phyloP scores from a whole-genome alignment of 495 filamentous ascomycete genomes.

The Trichoderma reesei region DNA sequence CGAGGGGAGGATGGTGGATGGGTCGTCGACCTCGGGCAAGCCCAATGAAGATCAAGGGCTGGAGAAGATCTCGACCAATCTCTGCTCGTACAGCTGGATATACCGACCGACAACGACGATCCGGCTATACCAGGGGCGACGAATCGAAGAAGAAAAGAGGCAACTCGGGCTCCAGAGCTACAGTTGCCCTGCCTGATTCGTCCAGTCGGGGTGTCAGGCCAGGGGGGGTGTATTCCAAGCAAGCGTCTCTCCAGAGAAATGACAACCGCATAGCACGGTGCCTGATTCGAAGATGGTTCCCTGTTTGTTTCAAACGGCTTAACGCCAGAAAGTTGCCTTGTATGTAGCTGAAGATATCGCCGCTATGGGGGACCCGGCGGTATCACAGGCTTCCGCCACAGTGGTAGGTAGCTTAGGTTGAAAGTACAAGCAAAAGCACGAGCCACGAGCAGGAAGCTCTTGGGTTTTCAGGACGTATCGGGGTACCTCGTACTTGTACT shows the following conservation, averaged over 20 bases:
- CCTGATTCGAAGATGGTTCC: not conserved
- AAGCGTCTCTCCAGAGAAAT: not conserved
- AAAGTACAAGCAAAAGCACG: not conserved
- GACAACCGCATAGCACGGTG: not conserved
- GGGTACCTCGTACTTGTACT: not conserved
- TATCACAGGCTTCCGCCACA: not conserved
- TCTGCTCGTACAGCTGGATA: not conserved
- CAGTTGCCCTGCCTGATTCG: not conserved
- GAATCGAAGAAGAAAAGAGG: not conserved
- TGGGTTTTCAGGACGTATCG: not conserved
- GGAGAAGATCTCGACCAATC: not conserved
- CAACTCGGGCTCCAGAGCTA: not conserved
- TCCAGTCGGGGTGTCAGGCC: not conserved
- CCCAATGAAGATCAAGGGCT: not conserved
- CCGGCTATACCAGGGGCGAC: not conserved
- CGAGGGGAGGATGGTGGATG: not conserved
- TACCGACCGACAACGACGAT: not conserved
- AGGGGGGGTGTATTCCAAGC: not conserved
- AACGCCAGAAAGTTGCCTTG: not conserved
- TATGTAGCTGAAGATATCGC: not conserved
- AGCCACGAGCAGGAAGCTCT: not conserved
- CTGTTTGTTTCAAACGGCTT: not conserved
- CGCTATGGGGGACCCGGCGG: not conserved
- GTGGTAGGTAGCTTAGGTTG: not conserved
- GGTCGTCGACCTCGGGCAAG: not conserved